Evolutionary conservation across 1,139 yeast genomes (phyloP), one percentile per base, ranked within the genome.

Genomic region (Meyerozyma carpophila): DNA sequence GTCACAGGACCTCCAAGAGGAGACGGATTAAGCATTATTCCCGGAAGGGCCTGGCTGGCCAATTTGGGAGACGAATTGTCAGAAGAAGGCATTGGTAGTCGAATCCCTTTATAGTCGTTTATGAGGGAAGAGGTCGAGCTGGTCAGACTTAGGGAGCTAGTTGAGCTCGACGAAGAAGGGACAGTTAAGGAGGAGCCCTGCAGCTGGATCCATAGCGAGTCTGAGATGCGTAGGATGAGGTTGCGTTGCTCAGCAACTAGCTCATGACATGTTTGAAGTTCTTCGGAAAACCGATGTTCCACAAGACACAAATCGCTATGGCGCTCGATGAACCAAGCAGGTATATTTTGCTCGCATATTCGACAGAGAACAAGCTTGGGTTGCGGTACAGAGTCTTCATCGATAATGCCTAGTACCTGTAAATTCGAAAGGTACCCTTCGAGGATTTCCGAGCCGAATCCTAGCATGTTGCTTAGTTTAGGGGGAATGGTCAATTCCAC

Each of bases 311-410:
- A 69, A 57, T 90, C 95, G 1, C 94, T 84, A 63, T 94, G 99
- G 43, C 84, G 78, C 56, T 91, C 98, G 41, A 93, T 73, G 83
- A 95, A 93, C 98, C 98, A 94, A 1, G 93, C 89, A 1, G 96
- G 97, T n/a, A 91, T 81, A 42, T 79, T 78, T 26, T 82, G 81
- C 57, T 94, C 99, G 63, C 99, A 94, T 18, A 94, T 90, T 42
- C 96, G 75, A 61, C 99, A 94, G 36, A 91, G 68, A 38, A 89
- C 87, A 39, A 82, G 73, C 32, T 83, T 83, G 0, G 95, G 96
- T 27, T 81, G 77, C 0, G 96, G 95, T 0, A 86, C 79, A 24
- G 76, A 72, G 14, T 68, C 73, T 51, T 82, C 85, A 50, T 83
- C 84, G 6, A 81, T 73, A 5, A 83, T 72, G 20, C 80, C 84